Evolutionary conservation across 805 yeast genomes (phyloP).

Genomic region (Schwanniomyces occidentalis): DNA sequence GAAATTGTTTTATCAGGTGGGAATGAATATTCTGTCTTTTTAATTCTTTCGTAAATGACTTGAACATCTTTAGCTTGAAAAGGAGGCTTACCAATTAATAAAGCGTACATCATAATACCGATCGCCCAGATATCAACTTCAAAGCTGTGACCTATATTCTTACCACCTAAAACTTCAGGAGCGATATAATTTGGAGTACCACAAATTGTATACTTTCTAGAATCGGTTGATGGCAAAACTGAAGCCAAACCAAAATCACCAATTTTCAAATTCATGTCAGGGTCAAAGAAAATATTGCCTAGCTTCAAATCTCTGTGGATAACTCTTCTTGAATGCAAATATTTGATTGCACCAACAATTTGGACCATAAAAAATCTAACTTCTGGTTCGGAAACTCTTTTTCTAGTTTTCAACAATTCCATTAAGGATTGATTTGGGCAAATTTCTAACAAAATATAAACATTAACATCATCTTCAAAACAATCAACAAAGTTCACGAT

Average conservation of each 20-base stretch:
- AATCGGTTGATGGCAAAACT: slow-evolving; percentile 64
- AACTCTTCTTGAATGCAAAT: slow-evolving; percentile 88
- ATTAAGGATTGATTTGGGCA: slow-evolving; percentile 93
- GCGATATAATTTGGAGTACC: slow-evolving; percentile 99
- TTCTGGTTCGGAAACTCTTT: slow-evolving; percentile 86
- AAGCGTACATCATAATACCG: slow-evolving; percentile 94
- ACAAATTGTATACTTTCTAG: slow-evolving; percentile 89
- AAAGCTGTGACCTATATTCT: slow-evolving; percentile 83
- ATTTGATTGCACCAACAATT: slow-evolving; percentile 89
- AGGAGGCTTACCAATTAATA: slow-evolving; percentile 93
- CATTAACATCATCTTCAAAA: slow-evolving; percentile 94
- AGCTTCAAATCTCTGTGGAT: slow-evolving; percentile 95
- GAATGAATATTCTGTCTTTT: slow-evolving; percentile 73
- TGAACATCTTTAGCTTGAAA: slow-evolving; percentile 95
- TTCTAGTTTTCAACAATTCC: slow-evolving; percentile 87
- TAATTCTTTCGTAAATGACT: slow-evolving; percentile 88
- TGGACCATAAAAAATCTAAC: slow-evolving; percentile 88
- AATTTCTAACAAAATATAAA: slow-evolving; percentile 88
- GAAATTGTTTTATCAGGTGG: slow-evolving; percentile 73
- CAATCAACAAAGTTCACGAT: slow-evolving; percentile 93
- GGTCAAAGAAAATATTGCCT: slow-evolving; percentile 94
- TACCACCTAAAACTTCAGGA: slow-evolving; percentile 93
- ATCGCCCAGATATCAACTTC: slow-evolving; percentile 98
- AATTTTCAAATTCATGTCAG: slow-evolving; percentile 88
- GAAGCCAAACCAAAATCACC: slow-evolving; percentile 99